These are phyloP conservation scores for Cupressus sempervirens DNA, from an alignment of 75 land plant species.

Conservation along the genomic window DNA sequence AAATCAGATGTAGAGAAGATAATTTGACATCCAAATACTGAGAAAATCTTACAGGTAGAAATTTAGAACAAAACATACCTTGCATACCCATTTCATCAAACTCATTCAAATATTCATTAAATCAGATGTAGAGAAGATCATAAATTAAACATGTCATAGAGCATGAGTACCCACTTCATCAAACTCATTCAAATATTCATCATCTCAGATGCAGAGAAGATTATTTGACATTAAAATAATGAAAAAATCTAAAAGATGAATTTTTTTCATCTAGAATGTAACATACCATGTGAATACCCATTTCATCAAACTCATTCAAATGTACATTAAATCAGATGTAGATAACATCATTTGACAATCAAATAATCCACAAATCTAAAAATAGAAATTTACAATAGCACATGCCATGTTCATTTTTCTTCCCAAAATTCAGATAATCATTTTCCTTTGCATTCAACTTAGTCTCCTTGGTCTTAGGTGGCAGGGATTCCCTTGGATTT, in stretches of 20 bases:
- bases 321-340: neutral
- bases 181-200: neutral
- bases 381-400: neutral
- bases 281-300: slow-evolving; percentile 1
- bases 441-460: neutral
- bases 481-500: neutral
- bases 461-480: neutral
- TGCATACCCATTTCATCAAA: neutral
- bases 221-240: neutral
- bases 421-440: neutral
- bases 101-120: slow-evolving; percentile 2
- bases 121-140: too few species aligned
- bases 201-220: too few species aligned
- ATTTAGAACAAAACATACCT: neutral
- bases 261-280: neutral
- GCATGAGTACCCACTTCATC: neutral
- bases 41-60: too few species aligned
- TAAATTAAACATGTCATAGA: too few species aligned
- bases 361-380: neutral
- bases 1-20: too few species aligned
- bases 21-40: too few species aligned
- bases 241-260: neutral
- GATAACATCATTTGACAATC: neutral
- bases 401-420: neutral
- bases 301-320: neutral